These are phyloP conservation scores for Stenogyne calaminthoides DNA, from an alignment of 305 asterid species.

Conservation along the genomic window DNA sequence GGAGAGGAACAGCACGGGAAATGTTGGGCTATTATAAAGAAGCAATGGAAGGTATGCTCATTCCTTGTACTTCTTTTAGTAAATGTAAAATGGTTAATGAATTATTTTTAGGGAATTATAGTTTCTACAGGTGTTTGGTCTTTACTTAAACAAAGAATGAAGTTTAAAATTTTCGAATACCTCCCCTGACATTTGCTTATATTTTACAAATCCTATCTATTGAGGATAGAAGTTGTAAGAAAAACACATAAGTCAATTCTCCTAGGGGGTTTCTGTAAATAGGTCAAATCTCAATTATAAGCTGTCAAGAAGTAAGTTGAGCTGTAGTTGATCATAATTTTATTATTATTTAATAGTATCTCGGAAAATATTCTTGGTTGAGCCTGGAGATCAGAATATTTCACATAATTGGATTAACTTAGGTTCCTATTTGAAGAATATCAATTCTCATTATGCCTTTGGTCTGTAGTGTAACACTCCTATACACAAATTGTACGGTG, in stretches of 20 bases:
- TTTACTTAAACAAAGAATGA: neutral
- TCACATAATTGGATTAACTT: neutral
- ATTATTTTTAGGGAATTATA: neutral
- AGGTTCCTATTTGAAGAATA: neutral
- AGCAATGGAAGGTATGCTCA: slow-evolving; percentile 77
- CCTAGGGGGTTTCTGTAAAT: neutral
- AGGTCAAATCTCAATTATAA: neutral
- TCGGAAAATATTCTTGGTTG: neutral
- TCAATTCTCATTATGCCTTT: neutral
- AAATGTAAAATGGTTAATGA: neutral
- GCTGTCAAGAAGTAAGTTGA: neutral
- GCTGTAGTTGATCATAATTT: slow-evolving; percentile 15
- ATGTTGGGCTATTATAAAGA: slow-evolving; percentile 79
- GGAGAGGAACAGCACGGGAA: slow-evolving; percentile 97
- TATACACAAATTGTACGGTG: too few relatives aligned
- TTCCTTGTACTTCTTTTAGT: slow-evolving; percentile 2
- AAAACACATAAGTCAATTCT: neutral
- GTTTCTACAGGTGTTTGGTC: neutral
- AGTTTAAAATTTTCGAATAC: neutral
- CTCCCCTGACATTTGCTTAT: neutral
- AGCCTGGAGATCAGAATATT: neutral
- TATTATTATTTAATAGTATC: neutral
- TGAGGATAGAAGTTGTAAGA: neutral
- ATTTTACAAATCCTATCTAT: neutral
- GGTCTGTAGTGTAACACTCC: neutral